A percentile compares a stretch with the other conserved stretches of the same genome.
Conservation (phyloP, 495 filamentous ascomycete species). For the Lepraria neglecta region DNA sequence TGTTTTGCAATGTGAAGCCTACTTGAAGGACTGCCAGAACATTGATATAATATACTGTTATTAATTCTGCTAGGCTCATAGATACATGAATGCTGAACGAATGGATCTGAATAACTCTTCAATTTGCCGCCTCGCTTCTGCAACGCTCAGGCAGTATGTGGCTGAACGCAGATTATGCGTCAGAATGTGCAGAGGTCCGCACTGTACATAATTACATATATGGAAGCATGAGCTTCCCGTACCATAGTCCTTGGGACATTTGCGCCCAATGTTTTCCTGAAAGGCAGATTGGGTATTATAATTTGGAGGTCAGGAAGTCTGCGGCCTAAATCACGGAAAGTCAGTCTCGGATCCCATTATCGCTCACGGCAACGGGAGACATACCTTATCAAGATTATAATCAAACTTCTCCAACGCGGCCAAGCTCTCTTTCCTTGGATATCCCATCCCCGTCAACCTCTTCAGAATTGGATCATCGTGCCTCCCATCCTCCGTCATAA, state of each 20-base stretch:
- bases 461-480: conserved; percentile 90
- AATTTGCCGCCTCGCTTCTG: not conserved
- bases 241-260: not conserved
- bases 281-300: not conserved
- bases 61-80: not conserved
- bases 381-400: conserved; percentile 91
- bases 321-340: conserved; percentile 31
- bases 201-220: conserved; percentile 11
- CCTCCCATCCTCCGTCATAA: conserved; percentile 64
- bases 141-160: not conserved
- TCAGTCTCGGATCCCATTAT: too few relatives aligned
- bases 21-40: too few relatives aligned
- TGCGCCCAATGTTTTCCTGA: not conserved
- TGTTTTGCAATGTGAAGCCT: too few relatives aligned
- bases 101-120: not conserved
- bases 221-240: not conserved
- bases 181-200: not conserved
- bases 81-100: conserved; percentile 2
- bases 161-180: not conserved
- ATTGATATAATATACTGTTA: not conserved
- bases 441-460: conserved; percentile 87
- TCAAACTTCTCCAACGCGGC: conserved; percentile 87
- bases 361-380: not conserved
- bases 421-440: conserved; percentile 69
- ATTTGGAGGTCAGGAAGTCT: conserved; percentile 32